These are phyloP conservation scores for Entomortierella lignicola DNA, from an alignment of 192 early-diverging fungal genomes.

Conservation along the genomic window DNA sequence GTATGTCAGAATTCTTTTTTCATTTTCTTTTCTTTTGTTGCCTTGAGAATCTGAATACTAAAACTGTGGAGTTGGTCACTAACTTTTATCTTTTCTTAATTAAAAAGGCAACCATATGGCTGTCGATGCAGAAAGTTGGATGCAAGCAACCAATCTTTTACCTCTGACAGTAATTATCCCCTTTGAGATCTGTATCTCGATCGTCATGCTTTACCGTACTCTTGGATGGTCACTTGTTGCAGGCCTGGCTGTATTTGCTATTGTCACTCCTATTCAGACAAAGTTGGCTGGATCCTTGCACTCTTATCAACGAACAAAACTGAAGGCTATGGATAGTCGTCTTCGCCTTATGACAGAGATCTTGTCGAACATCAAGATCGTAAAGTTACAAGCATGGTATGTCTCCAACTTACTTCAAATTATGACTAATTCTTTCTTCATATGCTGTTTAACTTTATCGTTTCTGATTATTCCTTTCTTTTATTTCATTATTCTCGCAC, in stretches of 20 bases:
- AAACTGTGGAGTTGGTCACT: not conserved
- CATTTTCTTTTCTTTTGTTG: not conserved
- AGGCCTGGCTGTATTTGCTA: constrained; percentile 22
- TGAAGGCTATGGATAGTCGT: constrained; percentile 32
- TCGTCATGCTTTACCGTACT: constrained; percentile 28
- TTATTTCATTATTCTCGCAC: not conserved
- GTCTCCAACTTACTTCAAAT: not conserved
- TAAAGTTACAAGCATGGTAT: constrained; percentile 47
- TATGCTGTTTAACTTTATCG: not conserved
- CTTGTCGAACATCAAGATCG: constrained; percentile 41
- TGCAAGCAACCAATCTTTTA: constrained; percentile 37
- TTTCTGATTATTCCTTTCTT: not conserved
- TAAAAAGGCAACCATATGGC: constrained; percentile 66
- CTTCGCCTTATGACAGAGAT: constrained; percentile 37
- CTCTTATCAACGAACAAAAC: constrained; percentile 17
- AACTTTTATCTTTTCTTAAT: constrained; percentile 1
- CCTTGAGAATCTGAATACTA: not conserved
- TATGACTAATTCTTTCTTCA: not conserved
- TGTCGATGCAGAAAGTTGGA: constrained; percentile 71
- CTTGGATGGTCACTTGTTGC: constrained; percentile 38
- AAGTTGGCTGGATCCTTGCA: constrained; percentile 3
- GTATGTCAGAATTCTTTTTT: too few species aligned
- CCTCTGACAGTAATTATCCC: constrained; percentile 59
- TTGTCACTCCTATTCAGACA: constrained; percentile 20
- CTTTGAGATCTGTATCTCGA: constrained; percentile 16